These are phyloP conservation scores for Phytopythium kandeliae DNA, from an alignment of 352 stramenopile genomes.

Conservation along the genomic window DNA sequence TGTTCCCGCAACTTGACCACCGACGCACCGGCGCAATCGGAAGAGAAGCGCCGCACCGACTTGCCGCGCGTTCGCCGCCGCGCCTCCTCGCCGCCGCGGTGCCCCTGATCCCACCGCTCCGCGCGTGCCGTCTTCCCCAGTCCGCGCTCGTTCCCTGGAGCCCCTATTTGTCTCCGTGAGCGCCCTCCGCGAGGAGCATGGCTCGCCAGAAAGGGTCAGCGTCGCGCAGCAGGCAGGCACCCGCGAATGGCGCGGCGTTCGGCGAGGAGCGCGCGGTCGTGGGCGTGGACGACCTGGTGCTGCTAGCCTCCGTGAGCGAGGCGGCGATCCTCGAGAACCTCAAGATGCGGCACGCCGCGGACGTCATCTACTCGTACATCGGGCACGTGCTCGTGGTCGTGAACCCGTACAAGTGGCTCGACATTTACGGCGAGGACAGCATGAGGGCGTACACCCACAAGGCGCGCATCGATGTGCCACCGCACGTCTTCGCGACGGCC, in stretches of 20 bases:
- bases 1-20: slow-evolving; percentile 1
- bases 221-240: slow-evolving; percentile 10
- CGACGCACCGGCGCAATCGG: neutral
- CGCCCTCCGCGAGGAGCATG: slow-evolving; percentile 11
- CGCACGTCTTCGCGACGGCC: slow-evolving; percentile 83
- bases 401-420: slow-evolving; percentile 86
- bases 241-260: slow-evolving; percentile 18
- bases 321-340: slow-evolving; percentile 86
- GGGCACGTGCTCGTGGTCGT: slow-evolving; percentile 86
- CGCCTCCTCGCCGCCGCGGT: neutral
- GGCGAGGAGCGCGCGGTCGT: slow-evolving; percentile 65
- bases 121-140: neutral
- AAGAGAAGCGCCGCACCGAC: slow-evolving; percentile 1
- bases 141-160: neutral
- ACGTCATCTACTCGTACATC: slow-evolving; percentile 83
- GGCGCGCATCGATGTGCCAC: slow-evolving; percentile 62
- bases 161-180: neutral
- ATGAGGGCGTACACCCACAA: slow-evolving; percentile 78
- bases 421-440: slow-evolving; percentile 65
- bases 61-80: neutral
- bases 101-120: neutral
- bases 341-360: slow-evolving; percentile 63
- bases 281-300: slow-evolving; percentile 86
- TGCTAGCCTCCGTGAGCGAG: slow-evolving; percentile 82
- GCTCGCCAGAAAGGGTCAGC: slow-evolving; percentile 15